Percentiles rank a stretch among this genome's conserved stretches.
phyloP scores from a whole-genome alignment of 176 grass and related monocot species.

The Aegilops sharonensis region DNA sequence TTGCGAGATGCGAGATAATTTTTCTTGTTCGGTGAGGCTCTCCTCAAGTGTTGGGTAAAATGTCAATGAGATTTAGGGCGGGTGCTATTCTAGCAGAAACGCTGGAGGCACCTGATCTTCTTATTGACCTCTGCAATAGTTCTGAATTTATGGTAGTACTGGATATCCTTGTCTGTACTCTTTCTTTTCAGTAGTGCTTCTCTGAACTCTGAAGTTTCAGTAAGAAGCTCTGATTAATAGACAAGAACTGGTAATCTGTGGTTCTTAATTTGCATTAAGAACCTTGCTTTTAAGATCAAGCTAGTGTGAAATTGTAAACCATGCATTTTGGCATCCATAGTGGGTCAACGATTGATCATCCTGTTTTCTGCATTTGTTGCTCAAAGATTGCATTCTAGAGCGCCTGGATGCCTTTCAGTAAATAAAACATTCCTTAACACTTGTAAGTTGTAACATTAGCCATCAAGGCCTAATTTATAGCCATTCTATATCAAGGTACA shows the following conservation, averaged over 20 bases:
- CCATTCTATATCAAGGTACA: not conserved
- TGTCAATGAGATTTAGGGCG: not conserved
- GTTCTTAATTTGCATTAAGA: not conserved
- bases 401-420: not conserved
- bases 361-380: not conserved
- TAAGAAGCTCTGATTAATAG: not conserved
- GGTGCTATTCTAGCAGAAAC: not conserved
- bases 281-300: not conserved
- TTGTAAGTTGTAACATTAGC: not conserved
- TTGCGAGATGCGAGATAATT: not conserved
- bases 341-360: no score
- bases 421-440: not conserved
- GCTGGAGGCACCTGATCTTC: not conserved
- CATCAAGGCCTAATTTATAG: not conserved
- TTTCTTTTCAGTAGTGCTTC: not conserved
- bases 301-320: not conserved
- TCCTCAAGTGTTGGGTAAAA: slow-evolving; percentile 21
- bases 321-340: not conserved
- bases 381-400: not conserved
- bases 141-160: not conserved
- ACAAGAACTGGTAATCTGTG: not conserved
- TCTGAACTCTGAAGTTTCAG: not conserved
- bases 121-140: not conserved
- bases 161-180: not conserved
- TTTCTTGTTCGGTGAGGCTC: not conserved